Conservation (phyloP, 495 filamentous ascomycete species). For the Lineolata rhizophorae region DNA sequence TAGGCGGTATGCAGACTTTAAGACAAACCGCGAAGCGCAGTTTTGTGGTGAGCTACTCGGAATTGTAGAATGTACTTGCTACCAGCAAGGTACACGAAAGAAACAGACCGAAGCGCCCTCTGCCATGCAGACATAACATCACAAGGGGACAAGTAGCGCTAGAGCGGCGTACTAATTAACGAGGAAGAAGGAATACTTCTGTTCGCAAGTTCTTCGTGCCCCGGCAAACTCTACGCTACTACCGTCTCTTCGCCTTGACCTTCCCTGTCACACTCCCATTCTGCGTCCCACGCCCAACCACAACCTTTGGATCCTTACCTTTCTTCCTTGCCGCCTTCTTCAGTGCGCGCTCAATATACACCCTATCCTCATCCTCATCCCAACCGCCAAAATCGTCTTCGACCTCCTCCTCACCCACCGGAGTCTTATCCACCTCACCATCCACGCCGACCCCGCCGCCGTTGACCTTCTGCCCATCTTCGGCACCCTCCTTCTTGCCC, state of each 20-base stretch:
- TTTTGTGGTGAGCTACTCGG: no score
- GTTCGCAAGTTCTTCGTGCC: no score
- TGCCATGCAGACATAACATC: no score
- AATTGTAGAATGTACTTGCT: no score
- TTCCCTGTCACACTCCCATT: no score
- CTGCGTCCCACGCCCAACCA: constrained; percentile 17
- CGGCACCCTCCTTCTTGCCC: constrained; percentile 7
- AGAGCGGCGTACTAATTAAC: not conserved
- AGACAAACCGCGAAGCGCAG: no score
- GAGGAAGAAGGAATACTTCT: not conserved
- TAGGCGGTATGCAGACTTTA: no score
- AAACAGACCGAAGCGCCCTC: no score
- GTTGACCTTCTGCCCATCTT: constrained; percentile 3
- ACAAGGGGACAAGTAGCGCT: no score
- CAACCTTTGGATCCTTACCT: constrained; percentile 39
- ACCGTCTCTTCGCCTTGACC: no score
- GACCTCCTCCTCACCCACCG: constrained; percentile 23
- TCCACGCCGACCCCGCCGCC: constrained; percentile 11
- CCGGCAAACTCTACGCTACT: no score
- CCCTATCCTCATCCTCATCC: constrained; percentile 36
- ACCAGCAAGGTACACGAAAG: no score
- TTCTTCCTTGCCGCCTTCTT: constrained; percentile 37
- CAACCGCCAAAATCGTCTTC: constrained; percentile 40
- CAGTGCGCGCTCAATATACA: constrained; percentile 35
- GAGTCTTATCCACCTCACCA: constrained; percentile 23